Evolutionary conservation across 495 filamentous ascomycete genomes (phyloP).

Genomic region (Neurospora terricola): DNA sequence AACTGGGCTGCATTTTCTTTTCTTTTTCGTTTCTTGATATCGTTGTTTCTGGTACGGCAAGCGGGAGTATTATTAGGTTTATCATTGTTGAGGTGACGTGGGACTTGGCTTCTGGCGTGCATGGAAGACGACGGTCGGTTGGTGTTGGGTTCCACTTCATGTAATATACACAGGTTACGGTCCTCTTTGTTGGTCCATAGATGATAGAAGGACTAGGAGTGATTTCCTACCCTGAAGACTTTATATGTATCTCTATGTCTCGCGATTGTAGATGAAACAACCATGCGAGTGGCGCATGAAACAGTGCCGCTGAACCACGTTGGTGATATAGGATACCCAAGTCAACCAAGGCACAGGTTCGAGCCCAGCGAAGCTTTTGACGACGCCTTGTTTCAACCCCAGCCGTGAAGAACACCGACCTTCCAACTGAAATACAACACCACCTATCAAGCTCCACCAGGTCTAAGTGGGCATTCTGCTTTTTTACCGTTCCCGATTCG

Average conservation of each 20-base stretch:
- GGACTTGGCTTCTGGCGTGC: background rate
- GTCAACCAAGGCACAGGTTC: background rate
- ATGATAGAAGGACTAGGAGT: background rate
- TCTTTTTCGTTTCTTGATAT: background rate
- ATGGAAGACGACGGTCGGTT: background rate
- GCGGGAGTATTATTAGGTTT: background rate
- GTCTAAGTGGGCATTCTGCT: background rate
- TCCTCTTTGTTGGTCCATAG: background rate
- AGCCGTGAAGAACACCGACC: background rate
- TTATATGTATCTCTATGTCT: background rate
- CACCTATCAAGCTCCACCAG: background rate
- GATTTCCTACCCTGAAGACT: background rate
- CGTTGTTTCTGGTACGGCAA: background rate
- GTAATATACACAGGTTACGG: background rate
- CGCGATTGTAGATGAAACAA: background rate
- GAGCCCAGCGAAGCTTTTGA: background rate
- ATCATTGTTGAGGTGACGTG: background rate
- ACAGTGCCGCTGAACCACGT: background rate
- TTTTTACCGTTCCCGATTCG: background rate
- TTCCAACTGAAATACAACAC: background rate
- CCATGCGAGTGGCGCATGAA: background rate
- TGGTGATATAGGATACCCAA: background rate
- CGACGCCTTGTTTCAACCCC: background rate
- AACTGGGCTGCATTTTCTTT: background rate
- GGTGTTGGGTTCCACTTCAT: background rate